Evolutionary conservation across 2,329 filamentous ascomycete genomes (phyloP).

Genomic region (Xylaria sp.): DNA sequence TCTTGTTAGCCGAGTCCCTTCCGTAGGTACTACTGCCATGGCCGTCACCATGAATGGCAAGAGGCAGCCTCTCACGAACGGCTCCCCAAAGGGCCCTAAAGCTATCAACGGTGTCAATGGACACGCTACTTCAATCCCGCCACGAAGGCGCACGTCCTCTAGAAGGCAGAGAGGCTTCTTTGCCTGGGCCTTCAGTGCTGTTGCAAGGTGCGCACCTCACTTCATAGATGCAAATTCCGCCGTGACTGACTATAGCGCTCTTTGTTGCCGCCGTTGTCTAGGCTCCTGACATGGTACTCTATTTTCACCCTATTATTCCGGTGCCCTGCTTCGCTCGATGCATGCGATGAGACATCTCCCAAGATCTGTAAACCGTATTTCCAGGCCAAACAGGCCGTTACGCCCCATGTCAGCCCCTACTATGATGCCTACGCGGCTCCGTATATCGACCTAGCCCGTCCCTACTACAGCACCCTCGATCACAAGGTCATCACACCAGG

Average conservation of each 20-base stretch:
- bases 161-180: slow-evolving; percentile 49
- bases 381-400: slow-evolving; percentile 68
- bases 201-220: slow-evolving; percentile 58
- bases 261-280: slow-evolving; percentile 49
- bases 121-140: slow-evolving; percentile 49
- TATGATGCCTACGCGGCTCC: slow-evolving; percentile 86
- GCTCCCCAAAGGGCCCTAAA: slow-evolving; percentile 48
- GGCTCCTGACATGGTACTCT: slow-evolving; percentile 85
- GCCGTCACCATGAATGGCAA: slow-evolving; percentile 39
- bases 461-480: slow-evolving; percentile 75
- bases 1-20: slow-evolving; percentile 13
- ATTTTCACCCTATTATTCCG: slow-evolving; percentile 83
- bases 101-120: slow-evolving; percentile 51
- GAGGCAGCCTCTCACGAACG: slow-evolving; percentile 50
- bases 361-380: slow-evolving; percentile 86
- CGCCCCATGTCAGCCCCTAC: slow-evolving; percentile 84
- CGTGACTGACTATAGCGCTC: slow-evolving; percentile 30
- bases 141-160: slow-evolving; percentile 46
- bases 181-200: slow-evolving; percentile 57
- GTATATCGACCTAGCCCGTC: slow-evolving; percentile 79
- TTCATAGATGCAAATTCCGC: neutral
- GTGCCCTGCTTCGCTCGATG: slow-evolving; percentile 77
- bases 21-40: slow-evolving; percentile 10
- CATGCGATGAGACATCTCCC: slow-evolving; percentile 76
- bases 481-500: slow-evolving; percentile 75